Percentiles rank a stretch among this genome's conserved stretches.
phyloP scores from a whole-genome alignment of 2,329 filamentous ascomycete genomes.

The Apiospora koreana region DNA sequence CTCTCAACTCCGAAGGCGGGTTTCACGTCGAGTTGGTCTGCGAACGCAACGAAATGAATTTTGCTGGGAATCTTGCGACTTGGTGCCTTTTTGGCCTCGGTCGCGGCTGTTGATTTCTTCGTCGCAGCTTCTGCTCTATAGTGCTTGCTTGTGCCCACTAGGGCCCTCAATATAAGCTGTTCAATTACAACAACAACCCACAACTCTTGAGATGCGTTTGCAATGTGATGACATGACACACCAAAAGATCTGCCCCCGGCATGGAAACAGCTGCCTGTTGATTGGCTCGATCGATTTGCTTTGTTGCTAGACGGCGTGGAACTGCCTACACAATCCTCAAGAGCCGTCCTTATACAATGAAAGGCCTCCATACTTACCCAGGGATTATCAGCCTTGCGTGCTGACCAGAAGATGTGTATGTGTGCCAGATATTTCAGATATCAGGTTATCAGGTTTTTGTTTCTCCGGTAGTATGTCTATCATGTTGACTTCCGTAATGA shows the following conservation, averaged over 20 bases:
- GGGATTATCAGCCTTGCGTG: not conserved
- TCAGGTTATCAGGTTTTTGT: not conserved
- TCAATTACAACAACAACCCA: not conserved
- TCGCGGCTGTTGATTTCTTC: not conserved
- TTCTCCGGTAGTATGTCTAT: no score
- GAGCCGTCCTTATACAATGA: not conserved
- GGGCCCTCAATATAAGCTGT: not conserved
- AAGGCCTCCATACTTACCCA: not conserved
- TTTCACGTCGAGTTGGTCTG: not conserved
- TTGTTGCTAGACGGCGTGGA: not conserved
- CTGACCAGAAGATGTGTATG: not conserved
- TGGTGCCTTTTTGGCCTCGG: not conserved
- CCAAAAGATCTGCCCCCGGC: not conserved
- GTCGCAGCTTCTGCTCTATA: not conserved
- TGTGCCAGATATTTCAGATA: not conserved
- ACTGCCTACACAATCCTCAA: not conserved
- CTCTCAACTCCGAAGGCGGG: not conserved
- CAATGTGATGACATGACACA: not conserved
- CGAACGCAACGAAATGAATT: not conserved
- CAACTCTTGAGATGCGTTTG: not conserved
- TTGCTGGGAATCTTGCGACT: not conserved
- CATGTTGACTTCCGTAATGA: not conserved
- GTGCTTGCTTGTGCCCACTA: not conserved
- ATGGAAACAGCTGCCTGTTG: not conserved
- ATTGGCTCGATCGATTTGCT: not conserved